Base-by-base conservation (phyloP, 371 early-diverging fungal species). In the Actinomortierella wolfii region DNA sequence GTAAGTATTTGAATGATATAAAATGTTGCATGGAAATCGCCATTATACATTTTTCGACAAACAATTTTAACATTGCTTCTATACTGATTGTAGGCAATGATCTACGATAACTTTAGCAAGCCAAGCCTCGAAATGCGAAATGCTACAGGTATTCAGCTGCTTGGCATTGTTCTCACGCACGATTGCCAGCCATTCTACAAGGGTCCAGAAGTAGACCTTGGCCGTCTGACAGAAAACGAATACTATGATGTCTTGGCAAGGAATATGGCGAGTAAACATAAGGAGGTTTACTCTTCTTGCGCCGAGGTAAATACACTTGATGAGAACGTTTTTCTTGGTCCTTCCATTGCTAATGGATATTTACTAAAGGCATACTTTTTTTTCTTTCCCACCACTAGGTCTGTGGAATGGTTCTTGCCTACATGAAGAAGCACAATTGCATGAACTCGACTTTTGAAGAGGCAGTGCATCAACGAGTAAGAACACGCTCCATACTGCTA, bases 131-230 rank as follows among this genome's bases (percentile, higher is more conserved):
- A 74, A 13, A 57, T 51, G 47, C 61, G 58, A 34, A 83, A 83
- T 48, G 51, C 79, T 14, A 70, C 81, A 11, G 87, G 86, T 1
- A 60, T 89, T 8, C 85, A 85, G 47, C 61, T 86, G 29, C 57
- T 75, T 8, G 84, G 84, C 6, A 76, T 83, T 34, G 76, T 84
- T 1, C 56, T 85, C 34, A 80, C 80, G 0, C 82, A 89, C 44
- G 76, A 77, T 13, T 68, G 79, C 21, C 67, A 81, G 28, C 81
- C 82, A 0, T 86, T 79, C 46, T 77, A 79, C 47, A 48, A 57
- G 14, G 78, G 78, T 1, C 69, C 78, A 9, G 80, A 77, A 44
- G 57, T 71, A 28, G 76, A 79, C 45, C 53, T 81, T 0, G 64
- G 78, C 5, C 82, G 76, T 0, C 26, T 86, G 39, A 54, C 73